Conservation (phyloP, 2,329 filamentous ascomycete species). For the Fusarium cicatricum region DNA sequence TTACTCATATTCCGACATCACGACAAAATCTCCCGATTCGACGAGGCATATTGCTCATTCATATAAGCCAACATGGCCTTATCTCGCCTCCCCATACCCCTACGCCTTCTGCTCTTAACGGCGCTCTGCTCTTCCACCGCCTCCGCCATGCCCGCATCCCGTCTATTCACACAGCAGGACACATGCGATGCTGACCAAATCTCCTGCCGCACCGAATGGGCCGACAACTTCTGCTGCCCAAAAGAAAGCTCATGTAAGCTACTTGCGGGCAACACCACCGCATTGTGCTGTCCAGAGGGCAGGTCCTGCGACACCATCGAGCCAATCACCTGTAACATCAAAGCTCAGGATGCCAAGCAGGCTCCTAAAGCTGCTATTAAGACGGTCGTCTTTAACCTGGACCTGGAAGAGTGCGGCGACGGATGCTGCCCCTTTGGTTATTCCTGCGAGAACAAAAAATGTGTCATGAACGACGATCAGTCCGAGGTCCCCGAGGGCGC, state of each 20-base stretch:
- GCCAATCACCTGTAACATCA: conserved; percentile 70
- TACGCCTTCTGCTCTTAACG: conserved; percentile 51
- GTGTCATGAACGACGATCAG: conserved; percentile 63
- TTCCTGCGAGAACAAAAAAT: conserved; percentile 64
- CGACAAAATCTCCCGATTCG: neutral
- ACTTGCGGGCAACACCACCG: conserved; percentile 70
- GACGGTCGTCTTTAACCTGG: conserved; percentile 67
- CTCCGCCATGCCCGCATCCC: conserved; percentile 50
- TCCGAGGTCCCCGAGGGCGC: conserved; percentile 47
- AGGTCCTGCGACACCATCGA: conserved; percentile 66
- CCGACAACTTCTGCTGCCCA: conserved; percentile 73
- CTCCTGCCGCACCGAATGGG: conserved; percentile 64
- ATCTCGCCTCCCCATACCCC: conserved; percentile 33
- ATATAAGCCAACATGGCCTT: conserved; percentile 27
- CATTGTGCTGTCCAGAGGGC: conserved; percentile 73
- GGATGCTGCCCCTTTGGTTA: conserved; percentile 79
- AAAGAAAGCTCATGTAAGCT: conserved; percentile 61
- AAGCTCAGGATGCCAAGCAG: conserved; percentile 62
- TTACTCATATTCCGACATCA: neutral
- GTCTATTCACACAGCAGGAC: conserved; percentile 54
- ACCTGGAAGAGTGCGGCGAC: conserved; percentile 64
- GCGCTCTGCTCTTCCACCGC: conserved; percentile 48
- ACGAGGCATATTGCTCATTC: neutral
- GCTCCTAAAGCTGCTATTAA: conserved; percentile 70
- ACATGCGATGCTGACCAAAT: conserved; percentile 62